Conservation (phyloP, 495 filamentous ascomycete genomes). For the Paragyromitra xinjiangensis region DNA sequence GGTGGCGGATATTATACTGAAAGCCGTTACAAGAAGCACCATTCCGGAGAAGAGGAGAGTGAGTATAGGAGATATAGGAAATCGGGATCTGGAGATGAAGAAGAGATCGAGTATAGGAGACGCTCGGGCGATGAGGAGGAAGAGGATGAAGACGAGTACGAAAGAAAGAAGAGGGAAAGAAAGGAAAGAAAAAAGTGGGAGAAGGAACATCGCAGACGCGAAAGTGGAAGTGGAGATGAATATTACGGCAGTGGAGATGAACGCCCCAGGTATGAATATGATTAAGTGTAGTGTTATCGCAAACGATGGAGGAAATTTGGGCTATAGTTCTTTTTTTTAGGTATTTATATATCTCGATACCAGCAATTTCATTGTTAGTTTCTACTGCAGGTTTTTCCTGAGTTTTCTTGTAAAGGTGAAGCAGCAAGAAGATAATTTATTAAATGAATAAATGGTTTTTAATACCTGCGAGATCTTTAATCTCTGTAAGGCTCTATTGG, state of each 20-base stretch:
- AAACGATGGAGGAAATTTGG: background rate
- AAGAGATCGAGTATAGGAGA: constrained; percentile 14
- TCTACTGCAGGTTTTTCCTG: background rate
- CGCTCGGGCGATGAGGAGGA: constrained; percentile 26
- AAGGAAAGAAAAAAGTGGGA: constrained; percentile 43
- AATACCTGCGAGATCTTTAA: too few relatives aligned
- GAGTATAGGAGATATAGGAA: constrained; percentile 38
- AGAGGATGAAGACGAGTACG: constrained; percentile 39
- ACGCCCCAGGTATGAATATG: background rate
- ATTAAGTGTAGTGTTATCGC: background rate
- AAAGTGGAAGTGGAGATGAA: constrained; percentile 10
- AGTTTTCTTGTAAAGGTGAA: background rate
- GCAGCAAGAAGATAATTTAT: too few relatives aligned
- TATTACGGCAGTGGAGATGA: constrained; percentile 48
- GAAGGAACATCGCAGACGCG: constrained; percentile 14
- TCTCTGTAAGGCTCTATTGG: too few relatives aligned
- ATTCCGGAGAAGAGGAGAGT: constrained; percentile 28
- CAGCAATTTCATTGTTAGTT: constrained; percentile 1
- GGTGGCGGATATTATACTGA: constrained; percentile 45
- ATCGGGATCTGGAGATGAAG: constrained; percentile 33
- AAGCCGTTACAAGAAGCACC: constrained; percentile 37
- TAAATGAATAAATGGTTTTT: background rate
- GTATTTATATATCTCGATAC: constrained; percentile 5
- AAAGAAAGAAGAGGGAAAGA: constrained; percentile 40
- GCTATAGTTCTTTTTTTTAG: background rate